Evolutionary conservation across 2,329 filamentous ascomycete species (phyloP).

Genomic region (Podosphaera leucotricha): DNA sequence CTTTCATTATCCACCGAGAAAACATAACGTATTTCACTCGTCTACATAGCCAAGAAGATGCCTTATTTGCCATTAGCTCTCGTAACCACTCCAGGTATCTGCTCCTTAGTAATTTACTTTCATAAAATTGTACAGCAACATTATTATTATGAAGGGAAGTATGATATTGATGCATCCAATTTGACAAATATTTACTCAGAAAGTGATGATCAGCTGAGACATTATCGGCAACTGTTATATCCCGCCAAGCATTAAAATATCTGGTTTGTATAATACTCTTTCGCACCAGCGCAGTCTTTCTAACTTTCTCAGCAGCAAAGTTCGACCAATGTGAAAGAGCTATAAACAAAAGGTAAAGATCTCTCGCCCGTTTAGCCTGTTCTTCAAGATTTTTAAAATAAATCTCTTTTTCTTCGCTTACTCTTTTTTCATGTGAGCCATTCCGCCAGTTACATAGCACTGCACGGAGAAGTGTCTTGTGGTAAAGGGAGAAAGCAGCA

Average conservation of each 20-base stretch:
- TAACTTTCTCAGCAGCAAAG: slow-evolving; percentile 36
- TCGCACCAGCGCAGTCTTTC: slow-evolving; percentile 42
- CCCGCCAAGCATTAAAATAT: slow-evolving; percentile 46
- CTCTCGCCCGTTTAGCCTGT: slow-evolving; percentile 37
- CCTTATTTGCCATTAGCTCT: slow-evolving; percentile 15
- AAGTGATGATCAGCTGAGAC: slow-evolving; percentile 26
- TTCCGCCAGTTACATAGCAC: slow-evolving; percentile 27
- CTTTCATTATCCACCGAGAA: slow-evolving; percentile 8
- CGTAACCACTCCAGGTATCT: slow-evolving; percentile 15
- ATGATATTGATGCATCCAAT: slow-evolving; percentile 19
- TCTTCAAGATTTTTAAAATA: slow-evolving; percentile 32
- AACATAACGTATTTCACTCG: slow-evolving; percentile 6
- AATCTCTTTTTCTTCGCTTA: slow-evolving; percentile 20
- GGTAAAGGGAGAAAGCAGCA: slow-evolving; percentile 26
- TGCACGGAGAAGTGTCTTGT: slow-evolving; percentile 25
- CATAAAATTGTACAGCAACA: slow-evolving; percentile 14
- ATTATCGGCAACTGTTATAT: slow-evolving; percentile 26
- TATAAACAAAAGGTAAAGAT: slow-evolving; percentile 39
- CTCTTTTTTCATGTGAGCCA: slow-evolving; percentile 12
- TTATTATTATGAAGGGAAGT: slow-evolving; percentile 8
- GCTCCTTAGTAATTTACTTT: slow-evolving; percentile 12
- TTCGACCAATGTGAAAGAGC: slow-evolving; percentile 47
- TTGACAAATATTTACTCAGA: slow-evolving; percentile 26
- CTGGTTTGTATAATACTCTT: slow-evolving; percentile 45
- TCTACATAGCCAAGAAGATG: slow-evolving; percentile 6